Evolutionary conservation across 345 rosid genomes (phyloP), one percentile per base, ranked within the genome.

Genomic region (Citrus inodora): DNA sequence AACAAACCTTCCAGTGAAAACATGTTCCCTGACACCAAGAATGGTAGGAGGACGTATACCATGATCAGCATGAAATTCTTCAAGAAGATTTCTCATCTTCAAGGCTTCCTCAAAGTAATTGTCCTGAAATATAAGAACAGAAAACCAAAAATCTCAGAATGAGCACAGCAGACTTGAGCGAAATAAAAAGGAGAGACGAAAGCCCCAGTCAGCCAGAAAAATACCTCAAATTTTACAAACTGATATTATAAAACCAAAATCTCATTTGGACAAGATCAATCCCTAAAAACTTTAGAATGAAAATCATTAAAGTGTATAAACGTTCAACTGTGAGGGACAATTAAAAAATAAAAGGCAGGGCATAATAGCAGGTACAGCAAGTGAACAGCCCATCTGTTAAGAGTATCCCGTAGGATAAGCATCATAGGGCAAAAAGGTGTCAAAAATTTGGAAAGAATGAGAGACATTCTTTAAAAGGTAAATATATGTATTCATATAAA

Each of bases 21-120:
- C 95, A 78, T 95, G 95, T 83, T 95, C 99, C 85, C 99, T 83
- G 74, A 95, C 98, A 82, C 99, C 99, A 84, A 95, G 96, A 89
- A 95, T 95, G n/a, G 97, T 92, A 79, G 99, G 90, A 80, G 94
- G 86, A 74, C 84, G 97, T 82, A 91, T 88, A 51, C 99, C 99
- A 80, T 95, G 98, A 84, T 92, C 90, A 76, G 81, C 37, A 67
- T 89, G 88, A 62, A 95, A 95, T 83, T 95, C 99, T 83, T 94
- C 98, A 72, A 95, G 90, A 75, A 95, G 97, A 88, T 95, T 95
- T 85, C 99, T 89, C 97, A 95, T 89, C 87, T 95, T 95, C 86
- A 95, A 83, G 72, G 99, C 99, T 86, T 95, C 99, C 85, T 95
- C 99, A 83, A 95, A 95, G 83, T 95, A 95, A 83, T 95, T 95